A percentile compares a stretch with the other conserved stretches of the same genome.
phyloP scores from a whole-genome alignment of 2,329 filamentous ascomycete genomes.

The Colletotrichum lindemuthianum region DNA sequence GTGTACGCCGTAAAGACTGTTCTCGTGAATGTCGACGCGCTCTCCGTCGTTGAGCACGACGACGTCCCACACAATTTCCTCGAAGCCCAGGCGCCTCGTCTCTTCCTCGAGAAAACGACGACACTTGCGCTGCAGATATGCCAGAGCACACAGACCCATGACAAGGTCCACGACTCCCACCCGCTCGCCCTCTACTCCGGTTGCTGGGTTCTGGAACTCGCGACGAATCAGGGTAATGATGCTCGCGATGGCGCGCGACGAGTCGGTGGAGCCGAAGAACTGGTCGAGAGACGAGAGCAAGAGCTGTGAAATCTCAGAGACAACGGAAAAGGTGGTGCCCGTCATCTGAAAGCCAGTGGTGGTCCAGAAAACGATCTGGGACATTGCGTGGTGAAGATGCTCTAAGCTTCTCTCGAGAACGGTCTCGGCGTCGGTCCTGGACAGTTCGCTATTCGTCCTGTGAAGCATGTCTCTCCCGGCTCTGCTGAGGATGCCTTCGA shows the following conservation, averaged over 20 bases:
- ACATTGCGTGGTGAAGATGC: conserved; percentile 66
- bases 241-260: conserved; percentile 72
- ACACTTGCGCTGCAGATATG: conserved; percentile 69
- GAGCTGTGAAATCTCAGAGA: conserved; percentile 66
- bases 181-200: conserved; percentile 66
- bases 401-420: conserved; percentile 67
- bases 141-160: conserved; percentile 68
- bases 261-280: conserved; percentile 75
- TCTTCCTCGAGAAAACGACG: conserved; percentile 62
- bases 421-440: conserved; percentile 63
- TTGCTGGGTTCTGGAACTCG: conserved; percentile 72
- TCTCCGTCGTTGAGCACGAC: conserved; percentile 69
- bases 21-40: conserved; percentile 63
- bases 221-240: conserved; percentile 72
- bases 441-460: conserved; percentile 57
- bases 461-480: conserved; percentile 60
- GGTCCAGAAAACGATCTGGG: conserved; percentile 69
- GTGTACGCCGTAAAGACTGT: conserved; percentile 46
- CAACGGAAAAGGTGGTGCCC: conserved; percentile 62
- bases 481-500: conserved; percentile 63
- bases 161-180: conserved; percentile 71
- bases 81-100: conserved; percentile 54
- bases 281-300: conserved; percentile 69
- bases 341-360: conserved; percentile 69
- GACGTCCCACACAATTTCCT: conserved; percentile 74